A percentile compares a stretch with the other conserved stretches of the same genome.
Evolutionary conservation across 495 filamentous ascomycete genomes (phyloP).

Genomic region (Aspergillus coremiiformis): DNA sequence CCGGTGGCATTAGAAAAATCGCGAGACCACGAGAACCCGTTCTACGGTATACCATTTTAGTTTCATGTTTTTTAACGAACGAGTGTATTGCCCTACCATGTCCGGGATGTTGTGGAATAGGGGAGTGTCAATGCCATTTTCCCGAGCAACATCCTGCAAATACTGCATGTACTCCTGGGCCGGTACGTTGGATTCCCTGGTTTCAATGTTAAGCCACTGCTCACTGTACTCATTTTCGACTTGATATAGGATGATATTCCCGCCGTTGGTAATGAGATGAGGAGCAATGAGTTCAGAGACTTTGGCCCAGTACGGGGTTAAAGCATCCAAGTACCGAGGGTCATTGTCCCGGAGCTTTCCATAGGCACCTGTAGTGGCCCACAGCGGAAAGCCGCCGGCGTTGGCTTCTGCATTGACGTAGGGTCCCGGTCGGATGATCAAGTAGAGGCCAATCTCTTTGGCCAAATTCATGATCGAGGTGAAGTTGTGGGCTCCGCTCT

Average conservation of each 20-base stretch:
- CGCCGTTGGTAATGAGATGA: slow-evolving; percentile 50
- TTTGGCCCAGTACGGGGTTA: slow-evolving; percentile 41
- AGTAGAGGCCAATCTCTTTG: slow-evolving; percentile 40
- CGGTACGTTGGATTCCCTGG: slow-evolving; percentile 36
- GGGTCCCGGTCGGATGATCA: slow-evolving; percentile 33
- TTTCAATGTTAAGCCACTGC: slow-evolving; percentile 43
- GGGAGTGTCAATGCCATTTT: slow-evolving; percentile 48
- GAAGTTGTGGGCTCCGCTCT: slow-evolving; percentile 48
- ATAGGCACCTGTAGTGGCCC: slow-evolving; percentile 56
- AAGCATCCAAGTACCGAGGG: slow-evolving; percentile 47
- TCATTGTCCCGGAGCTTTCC: slow-evolving; percentile 51
- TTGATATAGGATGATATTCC: slow-evolving; percentile 49
- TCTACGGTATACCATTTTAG: neutral
- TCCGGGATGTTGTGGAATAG: slow-evolving; percentile 50
- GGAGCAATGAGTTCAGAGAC: slow-evolving; percentile 43
- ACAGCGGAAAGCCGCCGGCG: slow-evolving; percentile 53
- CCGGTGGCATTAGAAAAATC: slow-evolving; percentile 47
- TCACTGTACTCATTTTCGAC: slow-evolving; percentile 56
- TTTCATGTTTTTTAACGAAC: too few species aligned
- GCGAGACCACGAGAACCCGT: slow-evolving; percentile 45
- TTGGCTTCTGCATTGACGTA: slow-evolving; percentile 47
- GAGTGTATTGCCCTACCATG: slow-evolving; percentile 13
- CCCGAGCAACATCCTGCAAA: slow-evolving; percentile 40
- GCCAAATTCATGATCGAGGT: slow-evolving; percentile 46
- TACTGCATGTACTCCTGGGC: slow-evolving; percentile 51